Conservation (phyloP, 139 green algal genomes). For the Nannochloris sp. region DNA sequence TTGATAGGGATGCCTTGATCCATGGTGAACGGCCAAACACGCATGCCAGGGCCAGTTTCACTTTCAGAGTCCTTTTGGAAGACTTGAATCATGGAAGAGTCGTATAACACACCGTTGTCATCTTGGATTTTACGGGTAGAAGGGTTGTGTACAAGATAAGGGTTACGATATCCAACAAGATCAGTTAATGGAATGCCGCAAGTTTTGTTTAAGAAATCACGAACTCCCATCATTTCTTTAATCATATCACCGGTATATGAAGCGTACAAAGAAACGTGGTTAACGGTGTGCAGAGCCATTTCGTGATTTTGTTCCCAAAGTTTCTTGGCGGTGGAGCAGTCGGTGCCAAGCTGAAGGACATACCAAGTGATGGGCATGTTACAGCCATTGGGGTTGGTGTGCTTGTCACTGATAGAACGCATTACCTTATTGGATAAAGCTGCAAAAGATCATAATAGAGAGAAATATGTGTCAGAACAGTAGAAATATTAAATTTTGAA, state of each 20-base stretch:
- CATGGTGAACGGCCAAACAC: slow-evolving; percentile 11
- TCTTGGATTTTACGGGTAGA: background rate
- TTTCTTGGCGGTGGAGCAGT: slow-evolving; percentile 4
- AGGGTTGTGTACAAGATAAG: slow-evolving; percentile 23
- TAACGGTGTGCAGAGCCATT: slow-evolving; percentile 21
- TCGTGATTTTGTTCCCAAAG: slow-evolving; percentile 18
- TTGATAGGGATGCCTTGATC: slow-evolving; percentile 9
- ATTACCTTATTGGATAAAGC: slow-evolving; percentile 12
- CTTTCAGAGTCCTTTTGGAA: background rate
- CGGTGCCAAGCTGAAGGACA: slow-evolving; percentile 8
- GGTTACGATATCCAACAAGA: slow-evolving; percentile 14
- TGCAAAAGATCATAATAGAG: too few relatives aligned
- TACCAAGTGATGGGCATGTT: slow-evolving; percentile 27
- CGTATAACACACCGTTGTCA: slow-evolving; percentile 15
- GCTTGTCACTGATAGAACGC: slow-evolving; percentile 13
- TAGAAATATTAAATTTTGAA: too few relatives aligned
- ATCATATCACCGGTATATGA: background rate
- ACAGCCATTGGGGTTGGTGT: slow-evolving; percentile 26
- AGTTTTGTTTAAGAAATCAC: background rate
- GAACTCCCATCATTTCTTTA: slow-evolving; percentile 11
- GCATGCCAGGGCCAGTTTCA: background rate
- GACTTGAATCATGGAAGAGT: slow-evolving; percentile 18
- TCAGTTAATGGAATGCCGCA: slow-evolving; percentile 10
- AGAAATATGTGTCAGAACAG: too few relatives aligned
- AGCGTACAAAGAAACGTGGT: background rate